These are phyloP conservation scores for Cylindrotheca closterium DNA, from an alignment of 108 stramenopile species.

Conservation along the genomic window DNA sequence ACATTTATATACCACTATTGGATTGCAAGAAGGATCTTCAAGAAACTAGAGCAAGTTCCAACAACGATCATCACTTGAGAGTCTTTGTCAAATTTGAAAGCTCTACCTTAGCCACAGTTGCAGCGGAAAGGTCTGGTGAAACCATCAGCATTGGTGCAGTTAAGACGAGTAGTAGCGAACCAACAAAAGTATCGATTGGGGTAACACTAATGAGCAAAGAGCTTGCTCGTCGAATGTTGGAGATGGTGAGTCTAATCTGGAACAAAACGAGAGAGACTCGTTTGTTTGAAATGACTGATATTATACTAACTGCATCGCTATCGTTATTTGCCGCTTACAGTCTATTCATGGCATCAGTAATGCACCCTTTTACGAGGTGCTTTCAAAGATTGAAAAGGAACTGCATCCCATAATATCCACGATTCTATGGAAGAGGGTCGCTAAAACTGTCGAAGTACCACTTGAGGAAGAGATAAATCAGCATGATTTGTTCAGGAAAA, in stretches of 20 bases:
- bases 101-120: constrained; percentile 49
- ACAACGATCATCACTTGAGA: constrained; percentile 29
- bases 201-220: constrained; percentile 18
- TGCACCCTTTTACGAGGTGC: constrained; percentile 16
- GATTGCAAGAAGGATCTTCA: constrained; percentile 27
- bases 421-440: constrained; percentile 14
- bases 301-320: neutral
- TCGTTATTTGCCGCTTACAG: neutral
- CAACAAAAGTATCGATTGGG: constrained; percentile 16
- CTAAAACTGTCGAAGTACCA: neutral
- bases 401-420: constrained; percentile 39
- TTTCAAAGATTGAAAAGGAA: constrained; percentile 23
- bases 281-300: neutral
- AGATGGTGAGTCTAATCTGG: neutral
- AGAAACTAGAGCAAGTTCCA: constrained; percentile 2
- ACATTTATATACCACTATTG: constrained; percentile 30
- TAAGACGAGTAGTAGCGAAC: too few species aligned
- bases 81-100: constrained; percentile 64
- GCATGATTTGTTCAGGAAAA: constrained; percentile 17
- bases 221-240: neutral
- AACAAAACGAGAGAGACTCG: constrained; percentile 1
- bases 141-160: constrained; percentile 23
- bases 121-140: constrained; percentile 70
- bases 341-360: neutral
- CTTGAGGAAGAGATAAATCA: constrained; percentile 6